Percentiles rank a stretch among this genome's conserved stretches.
Conservation (phyloP, 2,329 filamentous ascomycete genomes). For the Penicillium sp. region DNA sequence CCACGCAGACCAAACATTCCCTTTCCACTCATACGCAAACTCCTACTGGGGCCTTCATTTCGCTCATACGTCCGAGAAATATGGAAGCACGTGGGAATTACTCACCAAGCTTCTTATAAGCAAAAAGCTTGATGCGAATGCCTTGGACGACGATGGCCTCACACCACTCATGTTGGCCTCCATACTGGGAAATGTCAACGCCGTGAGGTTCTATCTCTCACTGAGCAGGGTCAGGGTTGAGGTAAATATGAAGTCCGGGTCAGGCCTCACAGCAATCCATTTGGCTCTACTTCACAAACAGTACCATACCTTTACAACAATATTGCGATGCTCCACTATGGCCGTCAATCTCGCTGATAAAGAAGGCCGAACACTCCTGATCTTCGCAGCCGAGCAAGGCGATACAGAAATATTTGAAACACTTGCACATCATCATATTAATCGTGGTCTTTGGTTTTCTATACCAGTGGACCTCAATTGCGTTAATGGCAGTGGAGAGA, state of each 20-base stretch:
- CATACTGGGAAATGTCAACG: background rate
- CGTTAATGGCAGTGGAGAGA: background rate
- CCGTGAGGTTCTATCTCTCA: background rate
- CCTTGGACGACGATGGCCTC: background rate
- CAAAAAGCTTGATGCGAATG: background rate
- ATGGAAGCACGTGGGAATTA: background rate
- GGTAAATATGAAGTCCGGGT: background rate
- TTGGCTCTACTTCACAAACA: background rate
- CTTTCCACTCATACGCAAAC: background rate
- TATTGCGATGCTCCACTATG: background rate
- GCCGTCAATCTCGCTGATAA: background rate
- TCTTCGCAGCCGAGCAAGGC: background rate
- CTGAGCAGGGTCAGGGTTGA: background rate
- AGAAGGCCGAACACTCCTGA: background rate
- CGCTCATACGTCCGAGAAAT: background rate
- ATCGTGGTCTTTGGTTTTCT: background rate
- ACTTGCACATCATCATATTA: too few species aligned
- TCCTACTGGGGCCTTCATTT: background rate
- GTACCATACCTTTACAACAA: background rate
- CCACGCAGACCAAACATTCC: background rate
- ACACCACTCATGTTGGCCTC: background rate
- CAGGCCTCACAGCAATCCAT: background rate
- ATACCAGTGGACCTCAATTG: background rate
- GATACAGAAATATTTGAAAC: background rate
- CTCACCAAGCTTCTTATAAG: background rate